Base-by-base conservation (phyloP, 148 eudicot genomes). In the Drosera capensis region DNA sequence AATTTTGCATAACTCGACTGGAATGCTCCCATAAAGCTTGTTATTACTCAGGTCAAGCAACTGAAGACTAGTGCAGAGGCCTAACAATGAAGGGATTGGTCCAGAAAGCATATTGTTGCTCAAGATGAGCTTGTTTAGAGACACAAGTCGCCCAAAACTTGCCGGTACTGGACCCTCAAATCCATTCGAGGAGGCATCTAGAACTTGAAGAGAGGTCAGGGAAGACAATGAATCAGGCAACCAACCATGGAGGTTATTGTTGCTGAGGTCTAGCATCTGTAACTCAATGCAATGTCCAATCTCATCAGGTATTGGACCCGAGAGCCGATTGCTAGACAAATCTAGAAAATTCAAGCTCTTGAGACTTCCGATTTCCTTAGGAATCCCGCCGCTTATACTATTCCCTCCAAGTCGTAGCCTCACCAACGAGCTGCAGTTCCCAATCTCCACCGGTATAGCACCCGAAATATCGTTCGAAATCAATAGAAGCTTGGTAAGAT, bases 41-140 rank as follows among this genome's bases (percentile, higher is more conserved):
- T 83, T 83, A 63, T 60, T 69, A 54, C 94, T 69, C 8, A 83
- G 62, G 76, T 83, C 94, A 60, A 83, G 80, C 68, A 83, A 60
- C 23, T 83, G 94, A 15, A 83, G 83, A 37, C 73, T 71, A 1
- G 71, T 64, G 38, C 87, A 83, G 1, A 51, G 63, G 7, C 94
- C 83, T 7, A 83, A 25, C 0, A 84, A 68, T 1, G 72, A n/a
- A 23, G 94, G 94, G 24, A 83, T 83, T 7, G 55, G 31, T 26
- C 88, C 94, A 0, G 79, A 48, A 17, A 83, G 65, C 30, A 52
- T 56, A 34, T 83, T 83, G 28, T 45, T 55, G 52, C 72, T 57
- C 40, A 83, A 48, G 16, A 79, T 22, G 29, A 83, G 84, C 63
- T 80, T 70, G 55, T 59, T 78, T 21, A 82, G 29, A 0, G 86